phyloP scores from a whole-genome alignment of 345 rosid species.

The Dipteronia sinensis region DNA sequence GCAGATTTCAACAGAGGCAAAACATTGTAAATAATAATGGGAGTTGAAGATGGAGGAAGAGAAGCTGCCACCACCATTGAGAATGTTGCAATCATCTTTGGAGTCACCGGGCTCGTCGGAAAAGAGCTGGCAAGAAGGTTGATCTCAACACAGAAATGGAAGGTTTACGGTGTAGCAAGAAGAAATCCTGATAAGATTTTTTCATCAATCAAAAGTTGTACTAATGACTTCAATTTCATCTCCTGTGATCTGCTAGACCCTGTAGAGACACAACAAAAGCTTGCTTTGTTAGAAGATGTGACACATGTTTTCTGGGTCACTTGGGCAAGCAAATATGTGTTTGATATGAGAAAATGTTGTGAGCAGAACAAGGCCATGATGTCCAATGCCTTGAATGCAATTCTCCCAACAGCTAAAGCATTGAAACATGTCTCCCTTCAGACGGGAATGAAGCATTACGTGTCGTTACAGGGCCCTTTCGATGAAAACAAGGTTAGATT shows the following conservation, averaged over 20 bases:
- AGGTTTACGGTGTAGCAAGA: constrained; percentile 80
- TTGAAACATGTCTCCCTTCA: constrained; percentile 81
- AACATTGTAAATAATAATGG: constrained; percentile 32
- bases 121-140: constrained; percentile 63
- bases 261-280: constrained; percentile 46
- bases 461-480: constrained; percentile 41
- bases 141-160: constrained; percentile 59
- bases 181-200: constrained; percentile 46
- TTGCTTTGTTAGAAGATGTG: constrained; percentile 49
- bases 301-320: constrained; percentile 89
- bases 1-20: not conserved
- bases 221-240: constrained; percentile 55
- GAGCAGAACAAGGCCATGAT: constrained; percentile 73
- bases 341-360: constrained; percentile 62
- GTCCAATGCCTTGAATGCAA: constrained; percentile 58
- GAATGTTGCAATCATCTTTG: constrained; percentile 73
- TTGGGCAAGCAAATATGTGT: constrained; percentile 66
- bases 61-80: constrained; percentile 10
- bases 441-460: constrained; percentile 86
- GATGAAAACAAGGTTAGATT: constrained; percentile 21
- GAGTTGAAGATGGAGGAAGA: constrained; percentile 28
- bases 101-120: constrained; percentile 89
- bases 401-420: constrained; percentile 51
- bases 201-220: constrained; percentile 33
- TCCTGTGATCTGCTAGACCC: constrained; percentile 73